A percentile compares a stretch with the other conserved stretches of the same genome.
Conservation (phyloP, 2,329 filamentous ascomycete genomes). For the Oidium heveae region DNA sequence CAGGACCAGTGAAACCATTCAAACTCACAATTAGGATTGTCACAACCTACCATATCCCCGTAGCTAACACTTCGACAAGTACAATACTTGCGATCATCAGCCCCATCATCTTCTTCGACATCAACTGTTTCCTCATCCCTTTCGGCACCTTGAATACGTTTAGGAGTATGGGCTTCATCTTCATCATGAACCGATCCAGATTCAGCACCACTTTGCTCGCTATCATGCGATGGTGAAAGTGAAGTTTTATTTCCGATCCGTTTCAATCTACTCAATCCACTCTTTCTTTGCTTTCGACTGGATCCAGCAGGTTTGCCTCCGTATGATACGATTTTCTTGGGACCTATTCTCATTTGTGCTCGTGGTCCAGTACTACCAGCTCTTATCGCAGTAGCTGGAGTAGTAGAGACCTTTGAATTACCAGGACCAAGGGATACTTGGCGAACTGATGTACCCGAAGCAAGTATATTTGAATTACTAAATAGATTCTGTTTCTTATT, state of each 20-base stretch:
- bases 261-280: conserved; percentile 36
- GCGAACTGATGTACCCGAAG: conserved; percentile 31
- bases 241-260: conserved; percentile 27
- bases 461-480: conserved; percentile 20
- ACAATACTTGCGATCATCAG: conserved; percentile 58
- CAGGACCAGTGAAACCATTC: conserved; percentile 79
- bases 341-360: conserved; percentile 14
- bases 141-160: conserved; percentile 25
- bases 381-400: conserved; percentile 13
- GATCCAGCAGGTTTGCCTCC: conserved; percentile 12
- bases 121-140: conserved; percentile 27
- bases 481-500: conserved; percentile 24
- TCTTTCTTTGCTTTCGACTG: conserved; percentile 20
- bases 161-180: conserved; percentile 14
- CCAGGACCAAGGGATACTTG: conserved; percentile 38
- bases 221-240: conserved; percentile 35
- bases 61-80: conserved; percentile 63
- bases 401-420: conserved; percentile 25
- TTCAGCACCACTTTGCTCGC: conserved; percentile 38
- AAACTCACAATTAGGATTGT: conserved; percentile 56
- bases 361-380: conserved; percentile 37
- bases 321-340: conserved; percentile 14
- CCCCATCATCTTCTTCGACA: conserved; percentile 42
- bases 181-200: conserved; percentile 28
- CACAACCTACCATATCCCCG: conserved; percentile 73